Conservation (phyloP, 2,329 filamentous ascomycete species). For the Eurotiales sp. region DNA sequence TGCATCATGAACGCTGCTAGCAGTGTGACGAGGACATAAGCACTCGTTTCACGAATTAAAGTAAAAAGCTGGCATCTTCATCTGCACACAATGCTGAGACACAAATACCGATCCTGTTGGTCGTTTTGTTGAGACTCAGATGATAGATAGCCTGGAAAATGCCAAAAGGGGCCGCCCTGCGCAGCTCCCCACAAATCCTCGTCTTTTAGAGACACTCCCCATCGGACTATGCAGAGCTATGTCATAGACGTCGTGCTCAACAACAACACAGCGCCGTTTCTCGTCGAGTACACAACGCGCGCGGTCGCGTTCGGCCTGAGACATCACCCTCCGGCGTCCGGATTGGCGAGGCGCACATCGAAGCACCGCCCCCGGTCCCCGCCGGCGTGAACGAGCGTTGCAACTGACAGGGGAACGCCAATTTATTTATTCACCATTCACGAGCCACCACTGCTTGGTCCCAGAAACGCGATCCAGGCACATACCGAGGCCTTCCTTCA, state of each 20-base stretch:
- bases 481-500: neutral
- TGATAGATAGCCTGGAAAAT: too few relatives aligned
- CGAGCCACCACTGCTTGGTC: too few relatives aligned
- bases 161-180: neutral
- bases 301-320: slow-evolving; percentile 20
- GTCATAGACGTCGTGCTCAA: neutral
- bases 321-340: slow-evolving; percentile 19
- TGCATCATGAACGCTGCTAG: too few relatives aligned
- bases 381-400: slow-evolving; percentile 4
- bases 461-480: neutral
- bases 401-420: slow-evolving; percentile 10
- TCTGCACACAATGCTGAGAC: too few relatives aligned
- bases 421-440: too few relatives aligned
- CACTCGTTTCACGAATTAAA: too few relatives aligned
- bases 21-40: too few relatives aligned
- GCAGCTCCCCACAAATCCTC: too few relatives aligned
- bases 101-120: too few relatives aligned
- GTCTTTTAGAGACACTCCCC: neutral
- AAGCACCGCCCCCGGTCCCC: slow-evolving; percentile 11
- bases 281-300: neutral
- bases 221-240: neutral
- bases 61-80: too few relatives aligned
- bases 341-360: slow-evolving; percentile 6
- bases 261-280: too few relatives aligned
- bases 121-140: too few relatives aligned